Conservation (phyloP, 257 asterid species). For the Echites panduratus region DNA sequence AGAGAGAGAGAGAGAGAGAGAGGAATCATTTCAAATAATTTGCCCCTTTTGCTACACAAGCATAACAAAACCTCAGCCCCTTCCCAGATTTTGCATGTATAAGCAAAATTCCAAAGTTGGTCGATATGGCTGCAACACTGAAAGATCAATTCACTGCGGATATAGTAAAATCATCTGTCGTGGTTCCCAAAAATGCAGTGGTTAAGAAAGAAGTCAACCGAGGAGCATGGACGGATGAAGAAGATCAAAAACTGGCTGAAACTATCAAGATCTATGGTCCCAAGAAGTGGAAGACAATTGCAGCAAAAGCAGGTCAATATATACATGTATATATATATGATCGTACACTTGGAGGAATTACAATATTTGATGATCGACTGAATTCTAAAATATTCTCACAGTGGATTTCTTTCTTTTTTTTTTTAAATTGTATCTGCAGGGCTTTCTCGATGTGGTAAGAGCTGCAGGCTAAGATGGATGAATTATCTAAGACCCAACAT, state of each 20-base stretch:
- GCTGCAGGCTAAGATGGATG: conserved; percentile 58
- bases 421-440: conserved; percentile 22
- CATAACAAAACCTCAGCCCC: neutral
- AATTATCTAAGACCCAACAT: conserved; percentile 52
- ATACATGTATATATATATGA: no score
- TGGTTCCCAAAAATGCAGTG: neutral
- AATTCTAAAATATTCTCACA: no score
- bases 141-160: conserved; percentile 12
- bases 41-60: neutral
- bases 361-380: no score
- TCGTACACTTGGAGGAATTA: no score
- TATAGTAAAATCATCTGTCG: neutral
- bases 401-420: neutral
- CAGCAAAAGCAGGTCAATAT: conserved; percentile 41
- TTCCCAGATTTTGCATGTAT: neutral
- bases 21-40: neutral
- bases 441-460: conserved; percentile 40
- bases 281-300: conserved; percentile 41
- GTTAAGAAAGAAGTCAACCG: conserved; percentile 31
- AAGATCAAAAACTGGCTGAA: conserved; percentile 42
- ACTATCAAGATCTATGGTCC: conserved; percentile 37
- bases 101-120: neutral
- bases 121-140: conserved; percentile 11
- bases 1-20: neutral
- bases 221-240: conserved; percentile 55